Base-by-base conservation (phyloP, 2,329 filamentous ascomycete genomes). In the Aspergillus sp. region DNA sequence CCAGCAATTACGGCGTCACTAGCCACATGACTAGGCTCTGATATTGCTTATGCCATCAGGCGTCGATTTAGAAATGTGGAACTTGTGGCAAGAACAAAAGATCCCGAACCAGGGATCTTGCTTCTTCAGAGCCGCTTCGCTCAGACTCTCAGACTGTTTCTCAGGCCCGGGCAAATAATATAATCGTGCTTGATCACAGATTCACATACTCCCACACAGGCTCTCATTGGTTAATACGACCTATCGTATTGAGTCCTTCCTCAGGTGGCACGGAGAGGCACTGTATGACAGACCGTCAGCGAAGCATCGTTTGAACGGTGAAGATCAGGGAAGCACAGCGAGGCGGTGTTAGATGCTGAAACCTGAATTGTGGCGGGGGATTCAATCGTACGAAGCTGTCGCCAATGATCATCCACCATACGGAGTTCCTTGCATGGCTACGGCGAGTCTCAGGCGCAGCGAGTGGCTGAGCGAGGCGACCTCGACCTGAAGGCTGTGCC, bases 271-370 rank as follows among this genome's bases (percentile, higher is more conserved):
- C 1, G 34, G 34, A 41, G 2, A 41, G 34, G 9, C 34, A 28
- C 25, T 15, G 11, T 41, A 13, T 11, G 34, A 41, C 34, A 41
- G 15, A 41, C 34, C 15, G 34, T 41, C 34, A 41, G 34, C 34
- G 34, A 41, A 15, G 34, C 34, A 41, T 17, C 34, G 9, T 15
- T 15, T 15, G 34, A 41, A 5, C 11, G 19, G 23, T 25, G 30
- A 47, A 45, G 45, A 46, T 34, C 31, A 56, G 41, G 34, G 28
- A 47, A 48, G 34, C 23, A 38, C 41, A 65, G 54, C 61, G 63
- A 63, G 63, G 60, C 61, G 60, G 63, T 64, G 60, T 64, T 54
- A 52, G 45, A 45, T 51, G 28, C 49, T 55, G 61, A 65, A 64
- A 64, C 61, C 45, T 57, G 52, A 57, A 38, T 56, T 57, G 61